Evolutionary conservation across 2,329 filamentous ascomycete species (phyloP).

Genomic region (Neofusicoccum umdonicola): DNA sequence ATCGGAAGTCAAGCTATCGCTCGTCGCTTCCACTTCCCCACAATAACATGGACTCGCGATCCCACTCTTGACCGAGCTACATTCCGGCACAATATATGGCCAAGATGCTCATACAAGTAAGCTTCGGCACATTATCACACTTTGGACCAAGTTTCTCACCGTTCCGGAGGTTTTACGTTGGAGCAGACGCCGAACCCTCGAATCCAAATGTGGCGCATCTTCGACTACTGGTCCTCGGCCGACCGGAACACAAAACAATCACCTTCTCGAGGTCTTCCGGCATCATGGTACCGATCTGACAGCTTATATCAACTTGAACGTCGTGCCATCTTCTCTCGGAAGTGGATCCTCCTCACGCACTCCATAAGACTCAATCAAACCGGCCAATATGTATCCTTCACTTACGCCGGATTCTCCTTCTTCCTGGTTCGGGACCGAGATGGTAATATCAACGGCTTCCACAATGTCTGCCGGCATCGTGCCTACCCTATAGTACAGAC

Average conservation of each 20-base stretch:
- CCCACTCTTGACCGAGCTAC: background rate
- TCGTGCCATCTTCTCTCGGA: constrained; percentile 57
- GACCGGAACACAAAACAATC: constrained; percentile 19
- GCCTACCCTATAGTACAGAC: constrained; percentile 35
- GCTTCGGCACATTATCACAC: background rate
- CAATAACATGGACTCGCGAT: background rate
- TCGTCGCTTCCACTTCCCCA: no score
- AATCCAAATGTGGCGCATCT: background rate
- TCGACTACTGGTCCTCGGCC: background rate
- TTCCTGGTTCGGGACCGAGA: constrained; percentile 17
- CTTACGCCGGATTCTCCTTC: constrained; percentile 53
- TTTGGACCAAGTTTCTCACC: background rate
- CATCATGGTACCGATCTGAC: constrained; percentile 53
- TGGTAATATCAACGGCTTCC: constrained; percentile 30
- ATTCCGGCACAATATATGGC: background rate
- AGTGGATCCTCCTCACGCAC: constrained; percentile 58
- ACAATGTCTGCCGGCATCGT: constrained; percentile 44
- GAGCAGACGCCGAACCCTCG: background rate
- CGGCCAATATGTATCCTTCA: constrained; percentile 58
- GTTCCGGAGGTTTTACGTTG: background rate
- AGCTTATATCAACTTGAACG: constrained; percentile 58
- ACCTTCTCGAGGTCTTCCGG: constrained; percentile 47
- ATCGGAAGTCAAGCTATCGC: no score
- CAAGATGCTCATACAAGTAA: background rate
- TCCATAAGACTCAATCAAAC: constrained; percentile 49